Evolutionary conservation across 306 rosid species (phyloP).

Genomic region (Mimosa bimucronata): DNA sequence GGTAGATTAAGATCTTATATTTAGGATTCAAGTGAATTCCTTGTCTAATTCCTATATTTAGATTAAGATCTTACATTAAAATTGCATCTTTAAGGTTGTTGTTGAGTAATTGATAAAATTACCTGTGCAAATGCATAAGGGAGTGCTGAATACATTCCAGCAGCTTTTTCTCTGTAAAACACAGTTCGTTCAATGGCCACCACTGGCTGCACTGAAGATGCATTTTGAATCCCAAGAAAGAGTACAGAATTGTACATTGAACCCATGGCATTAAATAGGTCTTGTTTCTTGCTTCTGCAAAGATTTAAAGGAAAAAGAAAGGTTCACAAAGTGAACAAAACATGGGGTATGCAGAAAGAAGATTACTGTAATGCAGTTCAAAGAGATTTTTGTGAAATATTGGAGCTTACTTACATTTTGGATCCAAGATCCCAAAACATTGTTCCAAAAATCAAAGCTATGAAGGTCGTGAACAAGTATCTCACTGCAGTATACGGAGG

Average conservation of each 20-base stretch:
- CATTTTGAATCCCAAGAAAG: conserved; percentile 70
- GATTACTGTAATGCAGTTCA: background rate
- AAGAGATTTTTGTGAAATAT: background rate
- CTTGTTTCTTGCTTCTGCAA: conserved; percentile 54
- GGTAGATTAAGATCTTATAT: no score
- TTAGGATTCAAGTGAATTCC: no score
- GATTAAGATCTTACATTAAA: background rate
- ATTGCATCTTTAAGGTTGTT: background rate
- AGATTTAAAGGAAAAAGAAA: background rate
- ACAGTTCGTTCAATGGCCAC: conserved; percentile 71
- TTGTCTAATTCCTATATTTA: background rate
- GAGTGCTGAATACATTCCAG: conserved; percentile 75
- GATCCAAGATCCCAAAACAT: conserved; percentile 80
- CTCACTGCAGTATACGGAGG: conserved; percentile 66
- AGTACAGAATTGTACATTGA: conserved; percentile 64
- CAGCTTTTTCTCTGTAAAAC: conserved; percentile 76
- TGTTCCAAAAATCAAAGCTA: conserved; percentile 68
- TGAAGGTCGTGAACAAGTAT: conserved; percentile 47
- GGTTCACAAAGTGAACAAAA: background rate
- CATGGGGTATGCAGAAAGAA: background rate
- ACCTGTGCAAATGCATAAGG: conserved; percentile 74
- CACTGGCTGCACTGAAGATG: conserved; percentile 69
- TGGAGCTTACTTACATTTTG: conserved; percentile 61
- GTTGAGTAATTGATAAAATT: background rate
- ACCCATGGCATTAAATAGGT: conserved; percentile 66